Evolutionary conservation across 1,139 yeast species (phyloP), one percentile per base, ranked within the genome.

Genomic region (Hyphopichia wangnamkhiaoensis): DNA sequence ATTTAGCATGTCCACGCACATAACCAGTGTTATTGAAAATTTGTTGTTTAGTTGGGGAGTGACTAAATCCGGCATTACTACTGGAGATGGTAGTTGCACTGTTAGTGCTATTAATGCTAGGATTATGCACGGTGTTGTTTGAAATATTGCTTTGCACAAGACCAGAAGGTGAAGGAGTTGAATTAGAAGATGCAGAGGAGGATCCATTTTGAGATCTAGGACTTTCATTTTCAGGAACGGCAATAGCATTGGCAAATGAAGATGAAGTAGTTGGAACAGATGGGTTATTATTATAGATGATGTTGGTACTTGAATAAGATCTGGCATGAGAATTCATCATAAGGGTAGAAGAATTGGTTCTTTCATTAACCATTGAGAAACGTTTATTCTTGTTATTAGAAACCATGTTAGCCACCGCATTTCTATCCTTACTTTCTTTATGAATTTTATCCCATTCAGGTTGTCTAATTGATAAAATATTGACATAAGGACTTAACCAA

Each of bases 401-500:
- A 17, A 43, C 33, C 5, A 40, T 33, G 10, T 41, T 38, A 24
- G 44, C 31, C 9, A 31, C 24, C 23, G 18, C 31, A 8, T 41
- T 40, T 7, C 40, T 38, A n/a, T 43, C 46, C 25, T 50, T 58
- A 40, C 58, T 59, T 33, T 62, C 72, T 31, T 64, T 60, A 48
- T 74, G 72, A 42, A 74, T 67, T 42, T 71, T 71, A 56, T 93
- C 98, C 97, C 97, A 93, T 59, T 91, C 96, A 4, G 78, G 76
- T 39, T 96, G 95, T 28, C 94, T 79, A 24, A 90, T 84, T 0
- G 95, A 80, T 48, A 93, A 68, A 65, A 91, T 84, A 49, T 83
- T 82, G 12, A 83, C 82, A 64, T 91, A 91, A 6, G 89, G 84
- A 14, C 84, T 72, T 41, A 93, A 64, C 98, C 98, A 93, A 23